Evolutionary conservation across 2,329 filamentous ascomycete species (phyloP).

Genomic region (Neofusicoccum parvum): DNA sequence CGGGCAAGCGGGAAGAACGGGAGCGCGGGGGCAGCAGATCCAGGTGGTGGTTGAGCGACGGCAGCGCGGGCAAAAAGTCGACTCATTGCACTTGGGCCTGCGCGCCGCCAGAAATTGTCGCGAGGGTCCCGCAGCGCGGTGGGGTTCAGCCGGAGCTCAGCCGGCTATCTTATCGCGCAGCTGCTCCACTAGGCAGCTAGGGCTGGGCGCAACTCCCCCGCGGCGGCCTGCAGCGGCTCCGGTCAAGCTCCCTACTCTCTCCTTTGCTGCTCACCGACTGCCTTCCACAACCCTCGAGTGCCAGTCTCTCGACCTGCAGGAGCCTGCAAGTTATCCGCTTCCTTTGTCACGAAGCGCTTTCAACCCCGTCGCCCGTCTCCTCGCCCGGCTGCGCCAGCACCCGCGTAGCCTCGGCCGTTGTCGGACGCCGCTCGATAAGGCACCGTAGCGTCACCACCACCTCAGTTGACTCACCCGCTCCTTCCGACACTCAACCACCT

Average conservation of each 20-base stretch:
- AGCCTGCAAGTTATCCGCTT: neutral
- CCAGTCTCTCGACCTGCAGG: neutral
- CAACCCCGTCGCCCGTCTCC: neutral
- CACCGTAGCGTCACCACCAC: constrained; percentile 15
- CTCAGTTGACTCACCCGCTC: constrained; percentile 11
- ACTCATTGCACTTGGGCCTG: neutral
- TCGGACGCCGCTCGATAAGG: constrained; percentile 16
- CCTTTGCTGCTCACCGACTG: neutral
- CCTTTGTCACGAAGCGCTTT: neutral
- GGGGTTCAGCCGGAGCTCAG: neutral
- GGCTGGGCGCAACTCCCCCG: constrained; percentile 16
- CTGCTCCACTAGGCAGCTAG: constrained; percentile 2
- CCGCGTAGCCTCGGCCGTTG: constrained; percentile 7
- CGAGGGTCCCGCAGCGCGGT: neutral
- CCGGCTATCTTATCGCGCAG: constrained; percentile 19
- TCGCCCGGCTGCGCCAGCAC: neutral
- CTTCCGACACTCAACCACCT: neutral
- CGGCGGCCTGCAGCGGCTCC: neutral
- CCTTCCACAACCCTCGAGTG: neutral
- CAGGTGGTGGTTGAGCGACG: neutral
- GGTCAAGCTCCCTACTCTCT: constrained; percentile 1
- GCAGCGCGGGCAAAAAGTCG: neutral
- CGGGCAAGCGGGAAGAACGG: neutral
- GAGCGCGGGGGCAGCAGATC: neutral
- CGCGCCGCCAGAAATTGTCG: constrained; percentile 11